Conservation (phyloP, 1,284 basidiomycete genomes). For the Pseudozyma sp. region DNA sequence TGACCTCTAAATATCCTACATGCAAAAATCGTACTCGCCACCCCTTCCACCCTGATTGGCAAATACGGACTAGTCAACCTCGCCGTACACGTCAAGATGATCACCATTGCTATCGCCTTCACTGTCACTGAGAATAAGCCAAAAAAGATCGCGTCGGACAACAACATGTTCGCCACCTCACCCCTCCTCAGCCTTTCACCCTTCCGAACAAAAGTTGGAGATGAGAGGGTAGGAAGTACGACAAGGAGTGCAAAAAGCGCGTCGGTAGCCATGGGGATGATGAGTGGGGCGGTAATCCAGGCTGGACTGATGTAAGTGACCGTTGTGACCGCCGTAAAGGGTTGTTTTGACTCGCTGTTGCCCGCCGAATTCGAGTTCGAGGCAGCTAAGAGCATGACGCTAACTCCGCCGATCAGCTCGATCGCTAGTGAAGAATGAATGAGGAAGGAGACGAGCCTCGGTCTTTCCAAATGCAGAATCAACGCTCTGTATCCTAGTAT, state of each 20-base stretch:
- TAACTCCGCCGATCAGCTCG: slow-evolving; percentile 7
- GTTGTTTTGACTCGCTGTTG: not conserved
- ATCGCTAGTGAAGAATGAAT: slow-evolving; percentile 12
- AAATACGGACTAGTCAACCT: slow-evolving; percentile 15
- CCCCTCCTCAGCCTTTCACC: slow-evolving; percentile 8
- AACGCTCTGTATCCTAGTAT: slow-evolving; percentile 26
- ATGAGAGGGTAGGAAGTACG: slow-evolving; percentile 14
- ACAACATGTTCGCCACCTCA: slow-evolving; percentile 24
- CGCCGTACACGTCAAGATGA: not conserved
- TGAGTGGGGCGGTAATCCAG: slow-evolving; percentile 16
- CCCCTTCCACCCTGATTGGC: slow-evolving; percentile 20
- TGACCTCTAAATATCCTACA: slow-evolving; percentile 40
- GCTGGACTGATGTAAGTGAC: slow-evolving; percentile 12
- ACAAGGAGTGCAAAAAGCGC: slow-evolving; percentile 23
- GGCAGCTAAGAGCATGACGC: slow-evolving; percentile 1
- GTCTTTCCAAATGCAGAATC: slow-evolving; percentile 28
- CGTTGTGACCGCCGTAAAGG: not conserved
- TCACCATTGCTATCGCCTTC: slow-evolving; percentile 16
- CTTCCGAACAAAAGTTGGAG: not conserved
- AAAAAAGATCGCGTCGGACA: slow-evolving; percentile 32
- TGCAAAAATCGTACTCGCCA: slow-evolving; percentile 30
- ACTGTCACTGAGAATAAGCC: slow-evolving; percentile 19
- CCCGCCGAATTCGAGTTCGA: not conserved
- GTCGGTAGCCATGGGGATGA: slow-evolving; percentile 23
- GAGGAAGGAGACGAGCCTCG: not conserved